Percentiles rank a stretch among this genome's conserved stretches.
phyloP scores from a whole-genome alignment of 2,329 filamentous ascomycete genomes.

The Esteya vermicola region DNA sequence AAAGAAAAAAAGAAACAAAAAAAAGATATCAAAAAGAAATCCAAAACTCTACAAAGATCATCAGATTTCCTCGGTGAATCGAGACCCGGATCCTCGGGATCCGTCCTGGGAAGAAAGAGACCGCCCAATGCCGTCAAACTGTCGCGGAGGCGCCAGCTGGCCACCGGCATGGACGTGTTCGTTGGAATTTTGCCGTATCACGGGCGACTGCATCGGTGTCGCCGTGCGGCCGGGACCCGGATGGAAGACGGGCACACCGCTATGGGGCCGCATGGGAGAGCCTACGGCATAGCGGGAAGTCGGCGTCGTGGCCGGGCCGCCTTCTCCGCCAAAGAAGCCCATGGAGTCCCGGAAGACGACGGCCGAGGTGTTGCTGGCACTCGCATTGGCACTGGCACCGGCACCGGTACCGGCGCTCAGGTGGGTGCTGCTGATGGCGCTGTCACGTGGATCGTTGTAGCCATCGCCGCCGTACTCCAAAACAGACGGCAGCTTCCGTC shows the following conservation, averaged over 20 bases:
- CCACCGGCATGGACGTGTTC: slow-evolving; percentile 1
- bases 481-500: slow-evolving; percentile 49
- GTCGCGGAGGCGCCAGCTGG: slow-evolving; percentile 3
- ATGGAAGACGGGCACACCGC: slow-evolving; percentile 45
- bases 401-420: too few species aligned
- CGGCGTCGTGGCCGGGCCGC: slow-evolving; percentile 13
- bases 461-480: slow-evolving; percentile 49
- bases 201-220: slow-evolving; percentile 26
- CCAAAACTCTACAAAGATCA: neutral
- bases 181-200: slow-evolving; percentile 37
- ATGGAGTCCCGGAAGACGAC: slow-evolving; percentile 14
- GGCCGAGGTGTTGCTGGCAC: too few species aligned
- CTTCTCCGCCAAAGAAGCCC: slow-evolving; percentile 16
- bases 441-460: slow-evolving; percentile 23
- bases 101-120: slow-evolving; percentile 9
- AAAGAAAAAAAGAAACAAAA: neutral
- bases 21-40: neutral
- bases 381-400: too few species aligned
- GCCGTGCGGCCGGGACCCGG: slow-evolving; percentile 43
- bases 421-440: slow-evolving; percentile 8
- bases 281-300: slow-evolving; percentile 33
- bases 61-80: slow-evolving; percentile 10
- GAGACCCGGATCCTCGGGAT: slow-evolving; percentile 8
- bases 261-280: slow-evolving; percentile 44
- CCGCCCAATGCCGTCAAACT: slow-evolving; percentile 10